Evolutionary conservation across 495 filamentous ascomycete genomes (phyloP).

Genomic region (Niebla homalea): DNA sequence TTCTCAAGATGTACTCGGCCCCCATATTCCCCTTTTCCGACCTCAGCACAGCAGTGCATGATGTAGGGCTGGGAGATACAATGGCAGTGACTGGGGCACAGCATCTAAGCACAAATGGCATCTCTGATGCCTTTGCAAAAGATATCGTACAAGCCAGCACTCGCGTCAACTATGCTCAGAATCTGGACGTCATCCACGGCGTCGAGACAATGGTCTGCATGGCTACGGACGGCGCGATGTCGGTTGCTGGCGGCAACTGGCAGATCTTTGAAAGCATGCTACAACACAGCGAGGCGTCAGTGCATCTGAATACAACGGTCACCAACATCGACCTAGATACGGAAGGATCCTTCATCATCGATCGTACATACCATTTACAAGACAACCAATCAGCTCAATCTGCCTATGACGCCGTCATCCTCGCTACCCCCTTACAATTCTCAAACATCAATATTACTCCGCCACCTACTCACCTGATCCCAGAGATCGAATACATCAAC

Average conservation of each 20-base stretch:
- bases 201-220: slow-evolving; percentile 88
- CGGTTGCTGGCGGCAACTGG: slow-evolving; percentile 84
- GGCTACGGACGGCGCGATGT: slow-evolving; percentile 73
- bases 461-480: slow-evolving; percentile 31
- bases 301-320: slow-evolving; percentile 61
- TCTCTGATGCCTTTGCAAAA: slow-evolving; percentile 51
- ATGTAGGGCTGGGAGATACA: slow-evolving; percentile 48
- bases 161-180: slow-evolving; percentile 90
- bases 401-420: slow-evolving; percentile 62
- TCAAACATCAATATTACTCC: slow-evolving; percentile 47
- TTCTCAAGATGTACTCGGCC: slow-evolving; percentile 67
- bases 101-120: slow-evolving; percentile 53
- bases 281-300: slow-evolving; percentile 41
- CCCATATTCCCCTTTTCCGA: slow-evolving; percentile 76
- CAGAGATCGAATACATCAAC: slow-evolving; percentile 66
- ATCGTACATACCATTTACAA: slow-evolving; percentile 17
- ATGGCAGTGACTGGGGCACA: slow-evolving; percentile 60
- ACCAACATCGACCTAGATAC: slow-evolving; percentile 38
- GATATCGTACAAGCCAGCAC: slow-evolving; percentile 90
- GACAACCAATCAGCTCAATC: slow-evolving; percentile 8
- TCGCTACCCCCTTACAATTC: slow-evolving; percentile 68
- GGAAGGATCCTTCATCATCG: slow-evolving; percentile 38
- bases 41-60: slow-evolving; percentile 48
- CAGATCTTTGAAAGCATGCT: slow-evolving; percentile 81
- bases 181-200: slow-evolving; percentile 72